These are phyloP conservation scores for Haplosporangium sp. DNA, from an alignment of 371 early-diverging fungal species.

Conservation along the genomic window DNA sequence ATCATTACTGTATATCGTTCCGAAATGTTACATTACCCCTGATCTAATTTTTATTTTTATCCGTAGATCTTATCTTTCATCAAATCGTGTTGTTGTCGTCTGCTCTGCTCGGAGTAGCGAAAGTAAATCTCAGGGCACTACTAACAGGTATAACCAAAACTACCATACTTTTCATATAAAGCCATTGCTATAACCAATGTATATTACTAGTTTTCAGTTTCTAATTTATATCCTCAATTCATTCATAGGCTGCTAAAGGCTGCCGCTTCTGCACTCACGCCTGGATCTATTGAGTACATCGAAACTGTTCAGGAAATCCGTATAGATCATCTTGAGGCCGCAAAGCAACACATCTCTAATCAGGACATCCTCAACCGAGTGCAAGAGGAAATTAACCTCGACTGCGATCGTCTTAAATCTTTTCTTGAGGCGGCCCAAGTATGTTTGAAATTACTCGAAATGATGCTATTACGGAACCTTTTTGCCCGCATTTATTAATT, in stretches of 20 bases:
- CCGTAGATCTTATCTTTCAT: conserved; percentile 64
- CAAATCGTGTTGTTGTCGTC: conserved; percentile 80
- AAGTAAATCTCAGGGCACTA: conserved; percentile 82
- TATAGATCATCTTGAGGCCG: conserved; percentile 83
- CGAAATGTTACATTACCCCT: too few species aligned
- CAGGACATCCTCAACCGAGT: conserved; percentile 65
- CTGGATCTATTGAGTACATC: conserved; percentile 55
- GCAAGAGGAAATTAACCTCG: conserved; percentile 72
- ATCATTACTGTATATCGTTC: background rate
- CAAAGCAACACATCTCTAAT: conserved; percentile 67
- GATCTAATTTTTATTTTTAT: background rate
- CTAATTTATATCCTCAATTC: background rate
- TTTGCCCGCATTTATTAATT: background rate
- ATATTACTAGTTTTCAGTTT: background rate
- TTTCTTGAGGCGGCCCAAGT: conserved; percentile 97
- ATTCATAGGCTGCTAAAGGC: conserved; percentile 39
- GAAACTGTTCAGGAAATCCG: conserved; percentile 85
- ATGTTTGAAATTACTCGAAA: conserved; percentile 2
- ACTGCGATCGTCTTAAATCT: conserved; percentile 80
- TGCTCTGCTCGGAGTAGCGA: conserved; percentile 88
- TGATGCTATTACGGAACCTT: background rate
- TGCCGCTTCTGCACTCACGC: conserved; percentile 38
- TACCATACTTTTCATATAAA: background rate
- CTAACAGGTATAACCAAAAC: conserved; percentile 20
- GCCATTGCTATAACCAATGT: background rate